phyloP scores from a whole-genome alignment of 495 filamentous ascomycete species.

The Penicillium daleae region DNA sequence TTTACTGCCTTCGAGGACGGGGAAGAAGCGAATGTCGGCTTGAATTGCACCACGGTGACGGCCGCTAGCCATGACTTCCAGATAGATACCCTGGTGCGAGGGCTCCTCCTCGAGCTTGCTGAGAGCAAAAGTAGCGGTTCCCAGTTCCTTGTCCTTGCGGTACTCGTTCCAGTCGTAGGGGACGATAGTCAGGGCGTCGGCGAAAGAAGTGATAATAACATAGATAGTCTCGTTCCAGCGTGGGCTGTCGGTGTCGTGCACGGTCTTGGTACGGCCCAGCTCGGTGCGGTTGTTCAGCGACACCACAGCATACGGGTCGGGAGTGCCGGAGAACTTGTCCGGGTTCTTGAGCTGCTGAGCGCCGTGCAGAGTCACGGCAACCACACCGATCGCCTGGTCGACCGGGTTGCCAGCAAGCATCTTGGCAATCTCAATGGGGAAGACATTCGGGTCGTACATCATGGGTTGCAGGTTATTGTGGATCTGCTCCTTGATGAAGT shows the following conservation, averaged over 20 bases:
- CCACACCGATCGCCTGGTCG: constrained; percentile 92
- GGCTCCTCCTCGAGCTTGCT: constrained; percentile 75
- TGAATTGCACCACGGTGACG: constrained; percentile 79
- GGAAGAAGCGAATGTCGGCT: constrained; percentile 92
- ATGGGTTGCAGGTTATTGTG: constrained; percentile 90
- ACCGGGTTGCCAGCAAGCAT: constrained; percentile 95
- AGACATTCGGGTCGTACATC: constrained; percentile 97
- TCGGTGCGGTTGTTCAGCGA: constrained; percentile 80
- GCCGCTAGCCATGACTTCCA: constrained; percentile 84
- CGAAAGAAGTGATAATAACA: constrained; percentile 86
- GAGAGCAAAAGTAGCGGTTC: constrained; percentile 78
- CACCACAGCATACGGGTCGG: constrained; percentile 89
- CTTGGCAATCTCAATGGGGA: constrained; percentile 98
- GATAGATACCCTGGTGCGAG: constrained; percentile 79
- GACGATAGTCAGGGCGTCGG: constrained; percentile 79
- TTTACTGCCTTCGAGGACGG: constrained; percentile 74
- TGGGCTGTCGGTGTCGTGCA: constrained; percentile 83
- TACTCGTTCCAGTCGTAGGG: constrained; percentile 94
- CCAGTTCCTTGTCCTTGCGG: constrained; percentile 95
- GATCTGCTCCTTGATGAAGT: constrained; percentile 93
- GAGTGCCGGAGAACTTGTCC: constrained; percentile 89
- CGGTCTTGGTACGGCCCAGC: constrained; percentile 85
- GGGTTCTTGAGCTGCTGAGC: constrained; percentile 92
- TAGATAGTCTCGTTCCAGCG: constrained; percentile 97
- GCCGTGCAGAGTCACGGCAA: constrained; percentile 88